Evolutionary conservation across 306 rosid species (phyloP), one percentile per base, ranked within the genome.

Genomic region (Neltuma alba): DNA sequence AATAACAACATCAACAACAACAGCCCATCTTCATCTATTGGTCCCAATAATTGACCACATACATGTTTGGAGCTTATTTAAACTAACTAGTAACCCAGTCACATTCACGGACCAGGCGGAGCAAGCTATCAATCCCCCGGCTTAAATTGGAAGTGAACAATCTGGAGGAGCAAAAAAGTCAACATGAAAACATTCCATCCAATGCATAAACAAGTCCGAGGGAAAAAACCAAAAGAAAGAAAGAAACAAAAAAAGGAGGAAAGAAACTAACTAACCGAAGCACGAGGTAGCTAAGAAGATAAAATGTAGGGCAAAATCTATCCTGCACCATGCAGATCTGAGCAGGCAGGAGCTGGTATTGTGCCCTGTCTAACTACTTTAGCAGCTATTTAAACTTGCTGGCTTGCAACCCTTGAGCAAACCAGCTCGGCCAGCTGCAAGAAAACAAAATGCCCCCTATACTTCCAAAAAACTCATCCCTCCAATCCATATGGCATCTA

Each of bases 391-490:
- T 76, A 71, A 80, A 90, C 97, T 94, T 94, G 86, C 94, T 83
- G 94, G 83, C 75, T 83, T 80, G 89, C 90, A 84, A 62, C 52
- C 70, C 84, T 90, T 37, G 16, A 78, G 89, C 94, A 85, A 92
- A 78, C 78, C 93, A 89, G 90, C 89, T 92, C 92, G 97, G 93
- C 93, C 92, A 92, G 90, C 92, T 84, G 94, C 97, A 79, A 63
- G 20, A 9, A n/a, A 6, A 60, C 30, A 72, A 31, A 72, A 30
- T 54, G 44, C 36, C 27, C 58, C 55, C 50, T 15, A 34, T 34
- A 13, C 23, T 13, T 37, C 18, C 9, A 37, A 48, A 10, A 41
- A 40, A 5, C 50, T 21, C 30, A 3, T 2, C 37, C 8, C 21
- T 23, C 13, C 6, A 8, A 31, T 8, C 9, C 62, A 47, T n/a